phyloP scores from a whole-genome alignment of 192 early-diverging fungal species.

The Dissophora globulifera region DNA sequence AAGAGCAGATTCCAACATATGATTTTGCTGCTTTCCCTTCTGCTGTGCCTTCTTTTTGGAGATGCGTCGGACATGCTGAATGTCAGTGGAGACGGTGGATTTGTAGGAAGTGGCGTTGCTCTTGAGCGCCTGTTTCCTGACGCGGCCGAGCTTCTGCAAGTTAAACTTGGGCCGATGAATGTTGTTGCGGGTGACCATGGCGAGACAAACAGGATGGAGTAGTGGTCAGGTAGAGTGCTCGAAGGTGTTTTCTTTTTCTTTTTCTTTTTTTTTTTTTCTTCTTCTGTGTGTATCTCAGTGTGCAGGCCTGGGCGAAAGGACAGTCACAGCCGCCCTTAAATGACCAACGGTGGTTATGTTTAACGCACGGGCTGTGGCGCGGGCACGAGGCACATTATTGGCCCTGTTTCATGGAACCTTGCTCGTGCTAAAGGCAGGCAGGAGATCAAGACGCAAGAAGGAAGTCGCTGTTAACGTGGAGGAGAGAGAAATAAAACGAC shows the following conservation, averaged over 20 bases:
- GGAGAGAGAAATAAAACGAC: no score
- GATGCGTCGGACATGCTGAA: conserved; percentile 50
- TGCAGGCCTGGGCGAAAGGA: no score
- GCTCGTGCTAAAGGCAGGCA: no score
- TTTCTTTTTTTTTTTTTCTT: background rate
- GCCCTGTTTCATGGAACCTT: no score
- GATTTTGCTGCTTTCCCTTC: conserved; percentile 29
- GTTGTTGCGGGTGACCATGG: conserved; percentile 53
- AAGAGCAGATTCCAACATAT: conserved; percentile 36
- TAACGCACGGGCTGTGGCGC: no score
- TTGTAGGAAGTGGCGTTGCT: conserved; percentile 50
- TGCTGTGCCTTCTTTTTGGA: conserved; percentile 54
- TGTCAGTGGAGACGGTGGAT: conserved; percentile 42
- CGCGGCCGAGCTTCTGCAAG: conserved; percentile 51
- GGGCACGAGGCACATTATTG: no score
- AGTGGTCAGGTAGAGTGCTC: no score
- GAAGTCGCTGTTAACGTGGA: no score
- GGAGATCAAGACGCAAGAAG: no score
- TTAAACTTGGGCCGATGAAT: conserved; percentile 51
- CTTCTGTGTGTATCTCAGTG: conserved; percentile 1
- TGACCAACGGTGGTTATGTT: no score
- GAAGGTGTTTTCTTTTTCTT: background rate
- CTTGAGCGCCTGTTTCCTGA: conserved; percentile 52
- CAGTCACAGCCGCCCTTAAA: no score
- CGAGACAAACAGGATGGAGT: background rate